Evolutionary conservation across 805 yeast genomes (phyloP), one percentile per base, ranked within the genome.

Genomic region (Wickerhamiella brachini): DNA sequence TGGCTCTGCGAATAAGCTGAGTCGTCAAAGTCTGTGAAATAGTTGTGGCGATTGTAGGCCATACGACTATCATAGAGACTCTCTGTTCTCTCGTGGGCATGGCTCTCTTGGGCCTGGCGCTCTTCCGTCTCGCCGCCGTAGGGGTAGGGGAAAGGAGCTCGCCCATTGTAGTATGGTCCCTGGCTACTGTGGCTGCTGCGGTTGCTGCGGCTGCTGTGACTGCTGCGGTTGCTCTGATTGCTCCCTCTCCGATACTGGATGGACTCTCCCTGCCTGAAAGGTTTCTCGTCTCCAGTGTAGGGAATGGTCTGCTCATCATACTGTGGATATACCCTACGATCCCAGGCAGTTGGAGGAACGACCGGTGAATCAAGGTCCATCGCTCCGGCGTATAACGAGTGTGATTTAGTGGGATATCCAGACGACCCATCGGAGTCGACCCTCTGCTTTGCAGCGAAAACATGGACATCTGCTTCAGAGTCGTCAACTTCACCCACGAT

Each of bases 401-500:
- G 34, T 9, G 34, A 29, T 15, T 29, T 29, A 9, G 34, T 29
- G 34, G 34, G 34, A 15, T 5, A 29, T 7, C 34, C 34, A 5
- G 12, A 9, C 12, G 20, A 17, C 41, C 15, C 7, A 20, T 37
- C 17, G 20, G 41, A n/a, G 20, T 37, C 9, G 41, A 7, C 20
- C 6, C 20, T 17, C 5, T 37, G 20, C 20, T 37, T 37, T 8
- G 8, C 20, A 4, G 41, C 20, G n/a, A 15, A 37, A 2, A 37
- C 18, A 3, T 15, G 41, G 7, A 15, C 7, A 5, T n/a, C 41
- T 3, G 20, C 9, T n/a, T n/a, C 41, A 18, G 41, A 37, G 20
- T 37, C 41, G 41, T 45, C 47, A 3, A 12, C 5, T 9, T 26
- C 52, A 7, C 49, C 23, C 5, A 54, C 45, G 6, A 57, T 45